Evolutionary conservation across 73 alveolate genomes (phyloP).

Genomic region (Paramecium primaurelia): DNA sequence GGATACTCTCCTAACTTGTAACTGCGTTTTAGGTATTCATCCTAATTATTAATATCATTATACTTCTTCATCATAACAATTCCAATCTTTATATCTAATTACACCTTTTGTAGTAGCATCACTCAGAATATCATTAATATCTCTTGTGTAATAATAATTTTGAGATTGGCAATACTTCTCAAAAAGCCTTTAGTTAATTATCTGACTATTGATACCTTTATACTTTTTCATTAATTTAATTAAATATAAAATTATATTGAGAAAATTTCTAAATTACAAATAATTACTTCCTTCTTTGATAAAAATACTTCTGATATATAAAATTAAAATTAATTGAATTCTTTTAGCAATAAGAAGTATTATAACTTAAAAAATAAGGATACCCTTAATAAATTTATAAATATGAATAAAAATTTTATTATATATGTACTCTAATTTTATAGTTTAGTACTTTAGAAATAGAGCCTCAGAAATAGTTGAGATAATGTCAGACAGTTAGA

Average conservation of each 20-base stretch:
- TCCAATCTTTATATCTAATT: constrained; percentile 30
- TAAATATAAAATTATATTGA: background rate
- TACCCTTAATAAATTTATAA: background rate
- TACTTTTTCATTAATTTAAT: background rate
- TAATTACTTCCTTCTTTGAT: background rate
- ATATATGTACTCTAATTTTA: background rate
- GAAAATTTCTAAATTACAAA: background rate
- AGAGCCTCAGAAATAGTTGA: background rate
- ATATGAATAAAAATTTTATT: background rate
- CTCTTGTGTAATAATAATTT: constrained; percentile 38
- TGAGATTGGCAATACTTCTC: constrained; percentile 25
- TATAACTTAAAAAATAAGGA: background rate
- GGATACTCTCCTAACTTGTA: constrained; percentile 49
- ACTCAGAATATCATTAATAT: constrained; percentile 1
- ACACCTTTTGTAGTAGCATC: constrained; percentile 22
- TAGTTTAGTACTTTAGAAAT: background rate
- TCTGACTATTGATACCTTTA: background rate
- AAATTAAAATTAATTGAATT: background rate
- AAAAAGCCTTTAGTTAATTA: background rate
- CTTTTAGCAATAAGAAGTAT: background rate
- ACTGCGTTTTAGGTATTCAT: constrained; percentile 50
- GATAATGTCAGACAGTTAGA: background rate
- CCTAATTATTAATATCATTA: background rate
- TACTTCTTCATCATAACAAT: constrained; percentile 35
- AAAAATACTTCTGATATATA: background rate